phyloP scores from a whole-genome alignment of 257 asterid genomes.

The Nicotiana obtusifolia region DNA sequence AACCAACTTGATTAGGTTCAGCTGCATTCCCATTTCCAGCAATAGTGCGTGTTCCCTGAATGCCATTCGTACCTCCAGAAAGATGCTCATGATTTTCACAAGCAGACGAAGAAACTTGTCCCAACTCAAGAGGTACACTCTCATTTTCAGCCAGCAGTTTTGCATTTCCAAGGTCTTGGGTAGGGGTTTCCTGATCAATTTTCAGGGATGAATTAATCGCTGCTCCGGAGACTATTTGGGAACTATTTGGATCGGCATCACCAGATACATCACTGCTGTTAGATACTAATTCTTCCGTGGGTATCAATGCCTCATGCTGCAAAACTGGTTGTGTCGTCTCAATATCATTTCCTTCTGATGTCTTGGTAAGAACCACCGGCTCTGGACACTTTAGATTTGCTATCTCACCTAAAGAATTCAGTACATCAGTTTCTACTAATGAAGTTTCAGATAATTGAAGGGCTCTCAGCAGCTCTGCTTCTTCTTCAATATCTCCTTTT shows the following conservation, averaged over 20 bases:
- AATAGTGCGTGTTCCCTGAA: conserved; percentile 23
- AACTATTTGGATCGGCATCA: conserved; percentile 18
- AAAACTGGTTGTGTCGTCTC: conserved; percentile 22
- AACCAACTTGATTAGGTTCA: conserved; percentile 27
- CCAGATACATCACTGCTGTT: conserved; percentile 18
- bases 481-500: conserved; percentile 86
- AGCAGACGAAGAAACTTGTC: conserved; percentile 24
- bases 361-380: conserved; percentile 21
- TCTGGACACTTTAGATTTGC: conserved; percentile 26
- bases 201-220: conserved; percentile 26
- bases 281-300: conserved; percentile 21
- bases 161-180: not conserved
- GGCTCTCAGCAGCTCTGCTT: conserved; percentile 54
- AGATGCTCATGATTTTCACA: conserved; percentile 23
- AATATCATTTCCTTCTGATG: conserved; percentile 17
- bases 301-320: conserved; percentile 18
- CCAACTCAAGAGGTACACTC: conserved; percentile 22
- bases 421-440: conserved; percentile 20
- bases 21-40: conserved; percentile 27
- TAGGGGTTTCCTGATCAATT: conserved; percentile 24
- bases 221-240: conserved; percentile 34
- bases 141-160: conserved; percentile 21
- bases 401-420: conserved; percentile 21
- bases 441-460: conserved; percentile 54
- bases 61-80: conserved; percentile 21